Evolutionary conservation across 2,329 filamentous ascomycete species (phyloP).

Genomic region (Penicillium sp.): DNA sequence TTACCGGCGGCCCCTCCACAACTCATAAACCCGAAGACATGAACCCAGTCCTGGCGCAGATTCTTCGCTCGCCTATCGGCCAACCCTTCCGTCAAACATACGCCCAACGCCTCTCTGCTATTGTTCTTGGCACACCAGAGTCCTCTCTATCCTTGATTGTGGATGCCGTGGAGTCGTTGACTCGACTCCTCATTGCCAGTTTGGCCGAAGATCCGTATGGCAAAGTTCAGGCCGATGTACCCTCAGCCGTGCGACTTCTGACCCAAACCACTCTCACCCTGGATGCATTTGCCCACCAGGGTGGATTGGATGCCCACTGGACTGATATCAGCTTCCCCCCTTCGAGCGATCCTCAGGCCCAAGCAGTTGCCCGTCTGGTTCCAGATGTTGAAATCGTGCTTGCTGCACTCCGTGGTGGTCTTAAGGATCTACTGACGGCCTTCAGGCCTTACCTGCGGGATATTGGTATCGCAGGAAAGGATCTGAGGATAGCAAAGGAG

Average conservation of each 20-base stretch:
- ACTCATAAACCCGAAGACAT: slow-evolving; percentile 51
- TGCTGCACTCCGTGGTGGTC: slow-evolving; percentile 61
- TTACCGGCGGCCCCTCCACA: slow-evolving; percentile 32
- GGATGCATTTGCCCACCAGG: slow-evolving; percentile 61
- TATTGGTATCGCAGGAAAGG: slow-evolving; percentile 66
- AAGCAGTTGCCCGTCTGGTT: slow-evolving; percentile 43
- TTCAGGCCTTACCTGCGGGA: slow-evolving; percentile 75
- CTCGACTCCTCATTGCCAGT: slow-evolving; percentile 68
- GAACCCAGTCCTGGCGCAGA: slow-evolving; percentile 49
- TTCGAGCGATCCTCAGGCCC: slow-evolving; percentile 29
- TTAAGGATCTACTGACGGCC: slow-evolving; percentile 64
- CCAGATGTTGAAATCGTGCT: slow-evolving; percentile 71
- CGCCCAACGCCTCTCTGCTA: slow-evolving; percentile 61
- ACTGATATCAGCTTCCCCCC: slow-evolving; percentile 66
- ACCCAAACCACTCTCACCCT: slow-evolving; percentile 68
- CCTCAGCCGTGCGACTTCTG: slow-evolving; percentile 70
- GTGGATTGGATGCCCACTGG: slow-evolving; percentile 65
- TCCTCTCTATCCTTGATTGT: slow-evolving; percentile 67
- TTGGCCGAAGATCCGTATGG: slow-evolving; percentile 80
- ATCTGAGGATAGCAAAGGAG: slow-evolving; percentile 72
- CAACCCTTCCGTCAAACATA: slow-evolving; percentile 70
- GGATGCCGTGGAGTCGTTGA: slow-evolving; percentile 70
- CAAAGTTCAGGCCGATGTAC: slow-evolving; percentile 79
- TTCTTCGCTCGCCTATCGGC: slow-evolving; percentile 59
- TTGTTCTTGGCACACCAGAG: slow-evolving; percentile 72